A percentile compares a stretch with the other conserved stretches of the same genome.
Conservation (phyloP, 257 asterid genomes). For the Solanum sitiens region DNA sequence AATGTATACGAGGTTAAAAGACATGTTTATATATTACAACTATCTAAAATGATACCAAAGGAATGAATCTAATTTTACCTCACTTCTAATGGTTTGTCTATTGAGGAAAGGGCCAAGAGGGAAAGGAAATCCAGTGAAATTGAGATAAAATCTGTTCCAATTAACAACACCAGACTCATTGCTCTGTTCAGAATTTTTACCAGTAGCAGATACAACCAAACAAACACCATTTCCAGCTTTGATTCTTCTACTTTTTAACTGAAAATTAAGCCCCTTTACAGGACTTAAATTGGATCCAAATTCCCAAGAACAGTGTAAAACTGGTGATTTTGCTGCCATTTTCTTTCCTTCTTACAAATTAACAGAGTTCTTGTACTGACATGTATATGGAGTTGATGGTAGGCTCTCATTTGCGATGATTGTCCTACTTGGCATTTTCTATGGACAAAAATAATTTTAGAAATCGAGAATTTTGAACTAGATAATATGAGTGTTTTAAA, state of each 20-base stretch:
- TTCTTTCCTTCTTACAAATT: not conserved
- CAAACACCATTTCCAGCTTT: conserved; percentile 14
- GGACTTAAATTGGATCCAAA: conserved; percentile 26
- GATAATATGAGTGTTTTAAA: not conserved
- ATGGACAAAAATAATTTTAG: conserved; percentile 11
- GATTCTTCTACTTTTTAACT: conserved; percentile 35
- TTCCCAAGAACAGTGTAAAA: conserved; percentile 17
- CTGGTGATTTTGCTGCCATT: conserved; percentile 36
- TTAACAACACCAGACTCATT: conserved; percentile 16
- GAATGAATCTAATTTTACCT: conserved; percentile 25
- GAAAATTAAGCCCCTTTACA: conserved; percentile 28
- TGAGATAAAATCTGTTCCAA: conserved; percentile 71
- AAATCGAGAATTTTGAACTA: not conserved
- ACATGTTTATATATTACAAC: not conserved
- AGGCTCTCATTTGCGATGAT: conserved; percentile 2
- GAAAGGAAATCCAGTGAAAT: conserved; percentile 87
- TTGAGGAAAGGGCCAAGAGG: conserved; percentile 98
- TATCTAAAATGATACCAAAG: not conserved
- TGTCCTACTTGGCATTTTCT: conserved; percentile 13
- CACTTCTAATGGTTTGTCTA: conserved; percentile 67
- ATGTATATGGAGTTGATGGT: not conserved
- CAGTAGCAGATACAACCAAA: conserved; percentile 30
- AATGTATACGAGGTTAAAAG: not conserved
- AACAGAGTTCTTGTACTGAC: not conserved
- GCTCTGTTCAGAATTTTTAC: conserved; percentile 11